Conservation (phyloP, 2,329 filamentous ascomycete species). For the Aaosphaeria arxii region DNA sequence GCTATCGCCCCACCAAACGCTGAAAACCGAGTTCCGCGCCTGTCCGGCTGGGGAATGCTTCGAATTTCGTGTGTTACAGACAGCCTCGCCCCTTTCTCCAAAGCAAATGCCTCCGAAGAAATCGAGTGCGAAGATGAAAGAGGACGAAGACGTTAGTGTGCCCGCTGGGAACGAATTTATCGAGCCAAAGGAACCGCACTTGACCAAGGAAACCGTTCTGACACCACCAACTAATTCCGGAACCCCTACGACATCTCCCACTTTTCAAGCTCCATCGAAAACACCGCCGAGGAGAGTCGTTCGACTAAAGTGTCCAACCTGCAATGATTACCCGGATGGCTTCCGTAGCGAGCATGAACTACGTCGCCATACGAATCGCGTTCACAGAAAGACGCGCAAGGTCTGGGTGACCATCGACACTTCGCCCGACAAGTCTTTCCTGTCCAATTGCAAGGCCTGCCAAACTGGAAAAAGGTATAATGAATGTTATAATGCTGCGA, state of each 20-base stretch:
- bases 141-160: constrained; percentile 19
- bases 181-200: constrained; percentile 21
- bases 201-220: constrained; percentile 28
- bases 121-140: constrained; percentile 34
- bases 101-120: constrained; percentile 33
- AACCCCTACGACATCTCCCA: constrained; percentile 29
- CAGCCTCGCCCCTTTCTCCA: background rate
- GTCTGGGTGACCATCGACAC: constrained; percentile 65
- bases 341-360: constrained; percentile 83
- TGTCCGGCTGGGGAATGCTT: constrained; percentile 9
- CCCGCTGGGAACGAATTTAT: constrained; percentile 19
- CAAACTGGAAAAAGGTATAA: constrained; percentile 74
- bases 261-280: constrained; percentile 26
- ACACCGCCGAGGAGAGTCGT: constrained; percentile 29
- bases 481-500: constrained; percentile 90
- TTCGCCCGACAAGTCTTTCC: constrained; percentile 59
- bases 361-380: constrained; percentile 53
- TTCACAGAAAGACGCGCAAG: constrained; percentile 62
- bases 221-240: constrained; percentile 20
- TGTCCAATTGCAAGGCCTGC: constrained; percentile 82
- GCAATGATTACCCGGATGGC: constrained; percentile 70
- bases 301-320: constrained; percentile 57
- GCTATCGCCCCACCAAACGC: constrained; percentile 28
- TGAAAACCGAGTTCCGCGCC: constrained; percentile 17
- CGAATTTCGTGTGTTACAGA: background rate